Evolutionary conservation across 768 basidiomycete species (phyloP).

Genomic region (Trametes coccinea): DNA sequence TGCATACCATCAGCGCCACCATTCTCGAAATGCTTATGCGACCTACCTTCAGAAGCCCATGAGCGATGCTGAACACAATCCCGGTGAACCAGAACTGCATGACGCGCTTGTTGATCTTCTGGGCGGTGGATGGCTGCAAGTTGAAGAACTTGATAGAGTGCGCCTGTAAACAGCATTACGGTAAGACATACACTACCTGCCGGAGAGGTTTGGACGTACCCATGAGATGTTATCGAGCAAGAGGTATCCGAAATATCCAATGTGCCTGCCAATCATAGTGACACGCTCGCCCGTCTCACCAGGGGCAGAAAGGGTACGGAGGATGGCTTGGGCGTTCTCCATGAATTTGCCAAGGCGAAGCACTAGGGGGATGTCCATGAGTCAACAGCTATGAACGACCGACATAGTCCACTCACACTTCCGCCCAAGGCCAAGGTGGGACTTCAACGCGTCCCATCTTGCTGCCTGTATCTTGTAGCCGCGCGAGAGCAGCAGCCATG

Average conservation of each 20-base stretch:
- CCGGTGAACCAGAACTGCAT: constrained; percentile 90
- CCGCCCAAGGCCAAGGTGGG: constrained; percentile 78
- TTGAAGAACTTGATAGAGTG: constrained; percentile 65
- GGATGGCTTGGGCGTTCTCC: constrained; percentile 89
- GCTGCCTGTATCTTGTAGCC: constrained; percentile 72
- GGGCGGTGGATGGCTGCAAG: constrained; percentile 59
- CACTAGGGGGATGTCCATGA: constrained; percentile 47
- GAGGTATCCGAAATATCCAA: constrained; percentile 88
- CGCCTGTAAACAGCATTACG: constrained; percentile 42
- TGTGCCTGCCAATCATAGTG: constrained; percentile 77
- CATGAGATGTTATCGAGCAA: constrained; percentile 81
- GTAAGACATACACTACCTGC: neutral
- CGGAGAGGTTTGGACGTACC: constrained; percentile 49
- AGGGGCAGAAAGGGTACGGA: constrained; percentile 62
- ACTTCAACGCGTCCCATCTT: constrained; percentile 83
- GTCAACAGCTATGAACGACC: neutral
- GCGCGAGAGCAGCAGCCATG: constrained; percentile 73
- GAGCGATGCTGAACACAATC: constrained; percentile 75
- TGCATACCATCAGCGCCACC: neutral
- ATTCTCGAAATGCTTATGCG: neutral
- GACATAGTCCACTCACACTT: constrained; percentile 58
- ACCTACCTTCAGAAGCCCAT: constrained; percentile 66
- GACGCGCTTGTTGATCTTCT: constrained; percentile 61
- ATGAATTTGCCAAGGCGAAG: constrained; percentile 91
- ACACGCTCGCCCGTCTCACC: constrained; percentile 69